These are phyloP conservation scores for Fusarium beomiforme DNA, from an alignment of 2,329 filamentous ascomycete genomes.

Conservation along the genomic window DNA sequence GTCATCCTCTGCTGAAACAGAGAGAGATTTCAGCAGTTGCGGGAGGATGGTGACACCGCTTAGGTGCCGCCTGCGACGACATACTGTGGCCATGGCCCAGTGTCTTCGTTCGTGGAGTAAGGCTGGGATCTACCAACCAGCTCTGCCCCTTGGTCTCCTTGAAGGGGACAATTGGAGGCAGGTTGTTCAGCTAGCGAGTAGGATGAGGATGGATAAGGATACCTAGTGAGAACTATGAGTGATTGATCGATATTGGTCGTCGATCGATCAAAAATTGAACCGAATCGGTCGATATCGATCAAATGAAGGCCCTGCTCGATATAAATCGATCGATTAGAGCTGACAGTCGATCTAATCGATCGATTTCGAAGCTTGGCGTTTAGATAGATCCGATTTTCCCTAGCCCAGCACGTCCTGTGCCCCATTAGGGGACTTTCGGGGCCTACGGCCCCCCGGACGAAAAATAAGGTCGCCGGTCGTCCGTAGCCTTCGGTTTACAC, in stretches of 20 bases:
- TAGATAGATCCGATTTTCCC: too few species aligned
- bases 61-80: neutral
- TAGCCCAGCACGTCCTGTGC: too few species aligned
- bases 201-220: neutral
- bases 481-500: neutral
- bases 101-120: neutral
- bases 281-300: neutral
- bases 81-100: neutral
- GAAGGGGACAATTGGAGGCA: neutral
- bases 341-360: too few species aligned
- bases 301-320: neutral
- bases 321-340: too few species aligned
- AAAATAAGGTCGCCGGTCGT: neutral
- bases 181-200: neutral
- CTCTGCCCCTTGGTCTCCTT: neutral
- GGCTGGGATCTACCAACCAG: neutral
- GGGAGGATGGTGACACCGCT: neutral
- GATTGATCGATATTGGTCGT: neutral
- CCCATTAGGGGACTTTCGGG: too few species aligned
- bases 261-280: too few species aligned
- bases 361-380: too few species aligned
- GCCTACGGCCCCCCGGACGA: too few species aligned
- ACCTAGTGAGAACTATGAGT: neutral
- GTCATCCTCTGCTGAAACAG: neutral
- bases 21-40: neutral